Conservation (phyloP, 225 moss, liverwort and hornwort genomes). For the Pseudisothecium myosuroides region DNA sequence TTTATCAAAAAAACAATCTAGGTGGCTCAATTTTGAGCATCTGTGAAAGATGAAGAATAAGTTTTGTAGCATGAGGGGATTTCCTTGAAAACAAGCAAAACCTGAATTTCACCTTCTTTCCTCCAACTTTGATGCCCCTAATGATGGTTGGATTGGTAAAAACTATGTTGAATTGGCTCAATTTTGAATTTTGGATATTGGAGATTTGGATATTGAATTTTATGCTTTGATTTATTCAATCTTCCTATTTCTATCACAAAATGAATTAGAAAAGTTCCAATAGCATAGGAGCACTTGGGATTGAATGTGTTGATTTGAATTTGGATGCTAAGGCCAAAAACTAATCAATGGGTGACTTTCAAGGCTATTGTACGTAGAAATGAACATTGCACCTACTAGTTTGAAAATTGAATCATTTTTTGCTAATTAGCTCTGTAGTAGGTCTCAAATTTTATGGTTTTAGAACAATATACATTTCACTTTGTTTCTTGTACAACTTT, state of each 20-base stretch:
- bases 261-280: neutral
- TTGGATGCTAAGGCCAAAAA: neutral
- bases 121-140: neutral
- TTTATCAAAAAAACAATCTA: neutral
- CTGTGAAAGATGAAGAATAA: rapidly evolving
- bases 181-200: neutral
- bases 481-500: neutral
- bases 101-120: neutral
- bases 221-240: neutral
- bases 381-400: neutral
- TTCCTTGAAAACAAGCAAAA: neutral
- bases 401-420: neutral
- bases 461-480: neutral
- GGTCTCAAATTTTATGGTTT: too few species aligned
- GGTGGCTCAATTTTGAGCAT: neutral
- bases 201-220: neutral
- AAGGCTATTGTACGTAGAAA: neutral
- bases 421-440: neutral
- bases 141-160: neutral
- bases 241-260: neutral
- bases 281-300: neutral
- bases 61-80: rapidly evolving
- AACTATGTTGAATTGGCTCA: neutral
- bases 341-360: neutral
- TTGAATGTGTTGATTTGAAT: neutral